Evolutionary conservation across 371 early-diverging fungal genomes (phyloP).

Genomic region (Fennellomyces sp.): DNA sequence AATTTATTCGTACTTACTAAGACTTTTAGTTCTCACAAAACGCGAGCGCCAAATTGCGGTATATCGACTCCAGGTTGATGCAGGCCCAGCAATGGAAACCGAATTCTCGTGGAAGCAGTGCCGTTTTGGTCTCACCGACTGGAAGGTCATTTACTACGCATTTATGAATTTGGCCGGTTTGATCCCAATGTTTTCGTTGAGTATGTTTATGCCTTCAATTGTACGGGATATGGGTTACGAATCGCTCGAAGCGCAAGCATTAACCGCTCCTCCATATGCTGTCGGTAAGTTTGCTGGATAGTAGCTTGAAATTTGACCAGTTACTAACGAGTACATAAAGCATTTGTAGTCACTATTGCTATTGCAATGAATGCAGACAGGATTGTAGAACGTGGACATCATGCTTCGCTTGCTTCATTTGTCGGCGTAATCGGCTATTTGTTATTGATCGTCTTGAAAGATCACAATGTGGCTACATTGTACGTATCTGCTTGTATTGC

Average conservation of each 20-base stretch:
- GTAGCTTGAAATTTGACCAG: neutral
- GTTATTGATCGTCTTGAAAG: slow-evolving; percentile 46
- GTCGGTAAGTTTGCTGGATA: slow-evolving; percentile 2
- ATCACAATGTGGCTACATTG: slow-evolving; percentile 13
- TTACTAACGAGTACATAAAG: slow-evolving; percentile 2
- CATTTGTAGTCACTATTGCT: slow-evolving; percentile 55
- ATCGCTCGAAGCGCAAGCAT: slow-evolving; percentile 42
- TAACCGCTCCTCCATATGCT: slow-evolving; percentile 26
- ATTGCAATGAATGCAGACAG: slow-evolving; percentile 68
- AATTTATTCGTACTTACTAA: no score
- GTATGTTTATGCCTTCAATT: slow-evolving; percentile 72
- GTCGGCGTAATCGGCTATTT: slow-evolving; percentile 69
- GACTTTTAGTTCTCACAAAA: slow-evolving; percentile 43
- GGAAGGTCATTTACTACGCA: slow-evolving; percentile 52
- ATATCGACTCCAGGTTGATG: slow-evolving; percentile 60
- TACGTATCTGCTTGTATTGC: slow-evolving; percentile 57
- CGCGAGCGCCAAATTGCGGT: slow-evolving; percentile 61
- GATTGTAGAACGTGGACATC: slow-evolving; percentile 61
- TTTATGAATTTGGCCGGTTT: slow-evolving; percentile 44
- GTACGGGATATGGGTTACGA: slow-evolving; percentile 67
- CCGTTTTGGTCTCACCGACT: slow-evolving; percentile 52
- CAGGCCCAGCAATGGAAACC: slow-evolving; percentile 60
- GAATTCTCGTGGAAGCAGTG: slow-evolving; percentile 64
- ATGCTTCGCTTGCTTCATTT: slow-evolving; percentile 57
- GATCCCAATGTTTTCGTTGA: slow-evolving; percentile 19